A percentile compares a stretch with the other conserved stretches of the same genome.
Evolutionary conservation across 2,329 filamentous ascomycete genomes (phyloP).

Genomic region (Trichoderma hamatum): DNA sequence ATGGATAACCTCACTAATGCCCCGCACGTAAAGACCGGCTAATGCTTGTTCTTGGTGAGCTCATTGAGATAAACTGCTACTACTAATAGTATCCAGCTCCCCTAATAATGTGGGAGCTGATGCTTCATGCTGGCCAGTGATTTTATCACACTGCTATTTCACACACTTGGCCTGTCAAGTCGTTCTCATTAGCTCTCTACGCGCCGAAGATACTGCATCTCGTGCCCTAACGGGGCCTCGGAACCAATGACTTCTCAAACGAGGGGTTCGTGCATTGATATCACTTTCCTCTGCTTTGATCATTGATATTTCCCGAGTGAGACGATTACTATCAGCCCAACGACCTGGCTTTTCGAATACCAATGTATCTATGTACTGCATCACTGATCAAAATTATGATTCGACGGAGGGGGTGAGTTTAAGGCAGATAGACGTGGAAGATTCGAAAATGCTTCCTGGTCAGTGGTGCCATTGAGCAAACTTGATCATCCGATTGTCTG

Average conservation of each 20-base stretch:
- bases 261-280: neutral
- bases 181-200: constrained; percentile 23
- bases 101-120: constrained; percentile 8
- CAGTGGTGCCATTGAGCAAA: constrained; percentile 15
- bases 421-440: constrained; percentile 5
- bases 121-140: constrained; percentile 7
- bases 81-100: neutral
- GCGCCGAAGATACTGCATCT: constrained; percentile 17
- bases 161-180: neutral
- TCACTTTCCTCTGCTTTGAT: neutral
- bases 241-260: neutral
- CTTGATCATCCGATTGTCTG: constrained; percentile 24
- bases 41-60: neutral
- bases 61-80: neutral
- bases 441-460: neutral
- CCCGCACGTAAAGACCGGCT: neutral
- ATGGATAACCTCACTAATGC: constrained; percentile 10
- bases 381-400: neutral
- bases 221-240: neutral
- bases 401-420: neutral
- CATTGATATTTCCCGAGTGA: neutral
- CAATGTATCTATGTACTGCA: neutral
- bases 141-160: constrained; percentile 12
- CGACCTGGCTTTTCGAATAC: neutral
- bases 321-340: neutral